Percentiles rank a stretch among this genome's conserved stretches.
Conservation (phyloP, 805 yeast genomes). For the Myxozyma mucilagina region DNA sequence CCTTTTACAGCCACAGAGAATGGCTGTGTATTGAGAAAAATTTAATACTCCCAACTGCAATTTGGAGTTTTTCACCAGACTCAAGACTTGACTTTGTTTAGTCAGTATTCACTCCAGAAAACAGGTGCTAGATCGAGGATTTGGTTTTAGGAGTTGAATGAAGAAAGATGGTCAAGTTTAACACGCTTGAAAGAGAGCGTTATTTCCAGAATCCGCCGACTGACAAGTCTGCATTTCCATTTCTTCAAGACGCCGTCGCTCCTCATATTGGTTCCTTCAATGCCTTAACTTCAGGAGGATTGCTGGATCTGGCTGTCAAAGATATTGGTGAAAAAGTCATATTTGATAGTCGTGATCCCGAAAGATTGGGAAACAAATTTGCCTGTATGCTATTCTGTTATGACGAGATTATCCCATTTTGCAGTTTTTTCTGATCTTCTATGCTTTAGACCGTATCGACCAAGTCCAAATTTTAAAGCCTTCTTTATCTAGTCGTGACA, state of each 20-base stretch:
- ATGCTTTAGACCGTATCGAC: conserved; percentile 66
- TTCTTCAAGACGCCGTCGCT: conserved; percentile 82
- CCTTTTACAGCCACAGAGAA: not conserved
- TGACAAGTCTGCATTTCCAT: conserved; percentile 78
- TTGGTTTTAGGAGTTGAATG: not conserved
- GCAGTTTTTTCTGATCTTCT: not conserved
- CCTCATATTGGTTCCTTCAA: conserved; percentile 97
- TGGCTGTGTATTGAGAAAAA: conserved; percentile 7
- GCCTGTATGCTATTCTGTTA: conserved; percentile 37
- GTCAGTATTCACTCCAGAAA: not conserved
- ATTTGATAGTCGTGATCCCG: conserved; percentile 73
- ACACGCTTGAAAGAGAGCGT: conserved; percentile 83
- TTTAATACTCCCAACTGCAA: conserved; percentile 5
- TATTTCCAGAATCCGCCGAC: conserved; percentile 87
- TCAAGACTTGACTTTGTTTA: not conserved
- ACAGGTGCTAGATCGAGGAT: not conserved
- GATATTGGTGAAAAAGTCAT: conserved; percentile 87
- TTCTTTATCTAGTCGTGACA: conserved; percentile 68
- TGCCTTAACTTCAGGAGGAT: conserved; percentile 90
- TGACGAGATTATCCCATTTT: not conserved
- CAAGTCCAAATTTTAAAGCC: conserved; percentile 87
- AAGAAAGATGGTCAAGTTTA: conserved; percentile 47
- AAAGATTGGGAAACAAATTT: conserved; percentile 80
- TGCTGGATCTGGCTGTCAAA: conserved; percentile 77
- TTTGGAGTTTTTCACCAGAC: not conserved